phyloP scores from a whole-genome alignment of 192 early-diverging fungal species.

The Jimgerdemannia lactiflua region DNA sequence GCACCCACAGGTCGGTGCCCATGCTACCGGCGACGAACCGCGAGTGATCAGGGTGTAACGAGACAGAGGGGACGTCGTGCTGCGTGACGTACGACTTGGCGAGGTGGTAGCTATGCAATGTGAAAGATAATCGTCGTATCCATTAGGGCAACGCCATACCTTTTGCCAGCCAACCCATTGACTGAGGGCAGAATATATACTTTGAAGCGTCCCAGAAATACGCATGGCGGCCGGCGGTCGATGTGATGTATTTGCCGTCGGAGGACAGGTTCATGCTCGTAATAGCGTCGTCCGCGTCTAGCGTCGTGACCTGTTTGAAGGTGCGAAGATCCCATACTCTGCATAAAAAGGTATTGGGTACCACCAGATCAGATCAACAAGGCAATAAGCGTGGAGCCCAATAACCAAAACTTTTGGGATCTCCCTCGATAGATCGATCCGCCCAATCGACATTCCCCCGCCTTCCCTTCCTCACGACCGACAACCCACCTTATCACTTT shows the following conservation, averaged over 20 bases:
- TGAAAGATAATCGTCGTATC: neutral
- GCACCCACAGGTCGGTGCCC: slow-evolving; percentile 77
- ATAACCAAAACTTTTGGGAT: neutral
- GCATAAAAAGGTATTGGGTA: neutral
- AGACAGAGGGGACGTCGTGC: slow-evolving; percentile 74
- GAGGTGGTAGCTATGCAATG: slow-evolving; percentile 16
- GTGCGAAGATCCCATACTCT: slow-evolving; percentile 75
- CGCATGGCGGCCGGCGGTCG: slow-evolving; percentile 74
- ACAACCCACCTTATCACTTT: slow-evolving; percentile 26
- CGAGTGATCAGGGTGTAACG: slow-evolving; percentile 76
- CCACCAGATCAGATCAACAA: neutral
- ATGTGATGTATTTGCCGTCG: slow-evolving; percentile 73
- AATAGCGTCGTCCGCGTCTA: slow-evolving; percentile 63
- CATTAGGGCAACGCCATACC: too few relatives aligned
- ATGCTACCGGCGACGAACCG: slow-evolving; percentile 77
- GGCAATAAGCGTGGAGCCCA: slow-evolving; percentile 12
- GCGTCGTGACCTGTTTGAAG: slow-evolving; percentile 53
- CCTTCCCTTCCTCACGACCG: neutral
- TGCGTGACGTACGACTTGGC: slow-evolving; percentile 54
- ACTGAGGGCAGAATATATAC: slow-evolving; percentile 26
- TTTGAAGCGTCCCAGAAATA: slow-evolving; percentile 71
- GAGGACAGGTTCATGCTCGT: slow-evolving; percentile 72
- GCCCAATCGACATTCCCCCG: neutral
- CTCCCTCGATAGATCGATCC: too few relatives aligned
- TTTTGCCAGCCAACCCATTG: too few relatives aligned